Base-by-base conservation (phyloP, 345 rosid species). In the Hypericum androsaemum region DNA sequence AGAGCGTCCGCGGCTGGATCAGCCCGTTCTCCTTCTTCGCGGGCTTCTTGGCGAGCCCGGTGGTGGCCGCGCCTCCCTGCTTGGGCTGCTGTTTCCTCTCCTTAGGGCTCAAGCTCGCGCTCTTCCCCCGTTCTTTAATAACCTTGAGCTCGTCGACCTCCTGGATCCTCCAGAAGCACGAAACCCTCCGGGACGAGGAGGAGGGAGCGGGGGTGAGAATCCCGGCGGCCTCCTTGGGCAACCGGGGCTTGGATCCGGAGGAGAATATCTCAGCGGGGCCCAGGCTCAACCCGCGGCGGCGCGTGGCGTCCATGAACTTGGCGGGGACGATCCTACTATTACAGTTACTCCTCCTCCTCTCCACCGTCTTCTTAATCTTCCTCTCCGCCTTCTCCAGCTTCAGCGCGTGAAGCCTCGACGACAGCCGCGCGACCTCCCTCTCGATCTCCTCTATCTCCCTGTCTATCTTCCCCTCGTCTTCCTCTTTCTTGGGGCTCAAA, bases 151-250 rank as follows among this genome's bases (percentile, higher is more conserved):
- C 94, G 39, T 85, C 90, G 35, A 88, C 78, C 3, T 83, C 90
- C 44, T 78, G 79, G 12, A 88, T 83, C 72, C 85, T 88, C 64
- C 83, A 88, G 64, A 92, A 88, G 70, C 97, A 92, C 5, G 97
- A 88, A 56, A 83, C 83, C 32, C 98, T 74, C 8, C 97, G 80
- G 59, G 56, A 81, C 79, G 77, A 81, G 54, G 72, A 74, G 6
- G 94, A 74, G 54, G 76, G 63, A 3, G 95, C 88, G 39, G 98
- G 80, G 53, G 52, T 46, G n/a, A 73, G 32, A 22, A 22, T 22
- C 32, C 32, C 86, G 7, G 69, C 86, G 7, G 69, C 65, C 64
- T 70, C 85, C 10, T 59, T 64, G 14, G 37, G 16, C 17, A 73
- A 71, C 64, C 77, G 61, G 15, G 79, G 47, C 47, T 72, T 78